phyloP scores from a whole-genome alignment of 2,329 filamentous ascomycete species.

The Claviceps arundinis region DNA sequence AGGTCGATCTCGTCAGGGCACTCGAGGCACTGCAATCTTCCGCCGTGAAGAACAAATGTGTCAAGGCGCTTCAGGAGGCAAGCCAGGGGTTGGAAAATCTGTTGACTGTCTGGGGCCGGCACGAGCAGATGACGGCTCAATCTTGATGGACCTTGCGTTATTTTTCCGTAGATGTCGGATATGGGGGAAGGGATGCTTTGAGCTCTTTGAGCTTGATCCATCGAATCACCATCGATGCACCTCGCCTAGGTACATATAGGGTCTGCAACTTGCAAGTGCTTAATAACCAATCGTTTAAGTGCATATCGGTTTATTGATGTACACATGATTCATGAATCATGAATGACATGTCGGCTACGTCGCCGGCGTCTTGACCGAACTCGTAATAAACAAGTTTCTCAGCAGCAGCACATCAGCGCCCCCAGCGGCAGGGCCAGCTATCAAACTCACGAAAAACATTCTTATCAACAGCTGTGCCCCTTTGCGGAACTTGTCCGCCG shows the following conservation, averaged over 20 bases:
- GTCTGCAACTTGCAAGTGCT: too few relatives aligned
- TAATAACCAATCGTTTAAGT: too few relatives aligned
- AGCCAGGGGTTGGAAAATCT: constrained; percentile 6
- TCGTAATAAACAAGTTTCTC: neutral
- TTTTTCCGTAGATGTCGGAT: too few relatives aligned
- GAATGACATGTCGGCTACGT: too few relatives aligned
- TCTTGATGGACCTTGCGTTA: too few relatives aligned
- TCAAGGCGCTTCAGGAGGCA: constrained; percentile 7
- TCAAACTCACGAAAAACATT: constrained; percentile 8
- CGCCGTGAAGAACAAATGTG: constrained; percentile 4
- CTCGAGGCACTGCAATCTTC: constrained; percentile 5
- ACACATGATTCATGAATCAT: too few relatives aligned
- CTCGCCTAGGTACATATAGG: too few relatives aligned
- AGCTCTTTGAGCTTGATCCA: too few relatives aligned
- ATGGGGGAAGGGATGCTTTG: too few relatives aligned
- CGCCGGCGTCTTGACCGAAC: too few relatives aligned
- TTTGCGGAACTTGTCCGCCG: neutral
- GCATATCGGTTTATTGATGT: too few relatives aligned
- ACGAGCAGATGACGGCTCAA: constrained; percentile 4
- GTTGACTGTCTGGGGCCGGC: constrained; percentile 7
- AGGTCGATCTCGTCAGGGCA: constrained; percentile 4
- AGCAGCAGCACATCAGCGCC: constrained; percentile 6
- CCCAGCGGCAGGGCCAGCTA: constrained; percentile 8
- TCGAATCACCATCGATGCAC: too few relatives aligned
- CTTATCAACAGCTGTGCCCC: neutral